These are phyloP conservation scores for Tricholoma sp. DNA, from an alignment of 768 basidiomycete species.

Conservation along the genomic window DNA sequence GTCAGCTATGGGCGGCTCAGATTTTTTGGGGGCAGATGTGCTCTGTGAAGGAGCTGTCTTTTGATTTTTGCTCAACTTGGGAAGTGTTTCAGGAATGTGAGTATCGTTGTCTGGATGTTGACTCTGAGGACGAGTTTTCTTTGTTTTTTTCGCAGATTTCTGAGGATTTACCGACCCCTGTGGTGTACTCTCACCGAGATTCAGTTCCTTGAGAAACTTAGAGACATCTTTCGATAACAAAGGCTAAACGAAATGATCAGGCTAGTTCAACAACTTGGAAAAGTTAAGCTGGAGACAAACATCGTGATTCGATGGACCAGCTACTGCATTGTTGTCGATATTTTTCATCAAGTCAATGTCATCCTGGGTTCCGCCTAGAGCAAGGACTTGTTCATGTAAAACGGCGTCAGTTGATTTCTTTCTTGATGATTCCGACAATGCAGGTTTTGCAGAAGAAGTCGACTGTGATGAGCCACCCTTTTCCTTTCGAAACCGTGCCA, in stretches of 20 bases:
- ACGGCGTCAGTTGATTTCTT: conserved; percentile 11
- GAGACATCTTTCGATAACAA: conserved; percentile 39
- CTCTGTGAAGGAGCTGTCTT: conserved; percentile 9
- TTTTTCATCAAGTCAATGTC: conserved; percentile 43
- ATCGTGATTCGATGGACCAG: conserved; percentile 26
- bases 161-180: conserved; percentile 10
- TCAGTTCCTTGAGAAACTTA: conserved; percentile 40
- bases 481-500: conserved; percentile 21
- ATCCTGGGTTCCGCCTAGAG: conserved; percentile 43
- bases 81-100: neutral
- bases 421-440: conserved; percentile 6
- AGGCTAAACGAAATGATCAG: conserved; percentile 23
- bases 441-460: conserved; percentile 1
- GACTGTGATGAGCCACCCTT: conserved; percentile 10
- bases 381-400: conserved; percentile 29
- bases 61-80: conserved; percentile 14
- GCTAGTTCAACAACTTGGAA: neutral
- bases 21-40: conserved; percentile 1
- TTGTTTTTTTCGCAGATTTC: conserved; percentile 14
- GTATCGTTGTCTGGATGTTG: neutral
- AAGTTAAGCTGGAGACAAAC: conserved; percentile 12
- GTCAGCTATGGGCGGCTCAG: conserved; percentile 5
- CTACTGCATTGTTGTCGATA: conserved; percentile 25
- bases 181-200: conserved; percentile 17
- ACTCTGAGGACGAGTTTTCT: conserved; percentile 5